Conservation (phyloP, 768 basidiomycete genomes). For the Leccinellum albellum region DNA sequence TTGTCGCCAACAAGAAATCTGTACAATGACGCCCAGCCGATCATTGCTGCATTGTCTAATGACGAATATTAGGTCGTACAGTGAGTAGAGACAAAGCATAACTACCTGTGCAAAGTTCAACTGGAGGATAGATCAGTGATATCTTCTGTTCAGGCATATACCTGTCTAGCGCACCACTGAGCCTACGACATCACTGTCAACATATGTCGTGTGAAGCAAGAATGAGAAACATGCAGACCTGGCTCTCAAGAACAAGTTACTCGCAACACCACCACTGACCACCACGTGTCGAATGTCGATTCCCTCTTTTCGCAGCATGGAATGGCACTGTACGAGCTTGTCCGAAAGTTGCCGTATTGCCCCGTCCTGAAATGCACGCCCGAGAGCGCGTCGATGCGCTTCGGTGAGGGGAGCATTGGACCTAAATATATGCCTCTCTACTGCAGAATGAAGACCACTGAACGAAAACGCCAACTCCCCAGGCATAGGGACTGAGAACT, state of each 20-base stretch:
- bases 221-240: slow-evolving; percentile 41
- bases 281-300: slow-evolving; percentile 58
- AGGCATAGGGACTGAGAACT: background rate
- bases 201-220: background rate
- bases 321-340: slow-evolving; percentile 48
- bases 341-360: slow-evolving; percentile 71
- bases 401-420: slow-evolving; percentile 30
- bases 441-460: slow-evolving; percentile 67
- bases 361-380: slow-evolving; percentile 67
- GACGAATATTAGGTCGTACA: background rate
- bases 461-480: slow-evolving; percentile 52
- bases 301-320: slow-evolving; percentile 44
- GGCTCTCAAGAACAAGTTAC: slow-evolving; percentile 66
- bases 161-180: slow-evolving; percentile 28
- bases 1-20: slow-evolving; percentile 63
- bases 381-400: slow-evolving; percentile 43
- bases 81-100: background rate
- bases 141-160: slow-evolving; percentile 34
- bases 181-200: slow-evolving; percentile 24
- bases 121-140: slow-evolving; percentile 68
- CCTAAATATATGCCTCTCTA: slow-evolving; percentile 53
- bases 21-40: slow-evolving; percentile 87
- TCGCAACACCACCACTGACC: slow-evolving; percentile 91
- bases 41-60: slow-evolving; percentile 95
- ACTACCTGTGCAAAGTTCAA: slow-evolving; percentile 76